Evolutionary conservation across 768 basidiomycete species (phyloP).

Genomic region (Cystobasidiopsis lactophilus): DNA sequence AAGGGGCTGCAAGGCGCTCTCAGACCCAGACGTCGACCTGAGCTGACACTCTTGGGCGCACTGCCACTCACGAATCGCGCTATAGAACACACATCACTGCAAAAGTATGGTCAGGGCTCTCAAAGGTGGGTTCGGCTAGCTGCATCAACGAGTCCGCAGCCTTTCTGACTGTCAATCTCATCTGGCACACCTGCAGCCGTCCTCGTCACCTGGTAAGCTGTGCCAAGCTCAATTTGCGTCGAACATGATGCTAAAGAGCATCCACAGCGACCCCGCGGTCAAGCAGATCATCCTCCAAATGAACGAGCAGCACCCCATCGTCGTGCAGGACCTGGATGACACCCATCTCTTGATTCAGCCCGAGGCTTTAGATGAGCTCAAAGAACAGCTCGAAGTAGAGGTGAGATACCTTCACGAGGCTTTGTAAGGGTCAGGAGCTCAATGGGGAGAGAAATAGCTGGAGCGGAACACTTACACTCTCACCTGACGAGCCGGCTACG

Average conservation of each 20-base stretch:
- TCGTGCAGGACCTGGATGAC: slow-evolving; percentile 72
- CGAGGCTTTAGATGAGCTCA: slow-evolving; percentile 53
- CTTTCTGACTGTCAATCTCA: no score
- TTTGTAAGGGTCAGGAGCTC: background rate
- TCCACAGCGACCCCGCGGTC: slow-evolving; percentile 54
- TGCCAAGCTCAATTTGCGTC: background rate
- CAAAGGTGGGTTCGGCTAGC: no score
- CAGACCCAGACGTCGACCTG: no score
- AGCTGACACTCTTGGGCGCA: no score
- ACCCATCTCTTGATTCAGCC: slow-evolving; percentile 62
- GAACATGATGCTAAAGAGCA: background rate
- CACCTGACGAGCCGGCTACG: background rate
- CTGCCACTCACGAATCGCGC: no score
- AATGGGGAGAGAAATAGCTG: background rate
- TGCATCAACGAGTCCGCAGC: no score
- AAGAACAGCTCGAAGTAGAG: slow-evolving; percentile 11
- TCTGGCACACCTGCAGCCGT: no score
- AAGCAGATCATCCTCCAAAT: slow-evolving; percentile 53
- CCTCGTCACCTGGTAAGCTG: no score
- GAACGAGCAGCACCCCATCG: slow-evolving; percentile 34
- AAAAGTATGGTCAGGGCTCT: no score
- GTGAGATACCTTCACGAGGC: background rate
- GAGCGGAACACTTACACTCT: slow-evolving; percentile 3
- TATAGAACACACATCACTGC: no score
- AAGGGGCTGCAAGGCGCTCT: no score